Conservation (phyloP, 352 stramenopile genomes). For the Pythium dissimile region DNA sequence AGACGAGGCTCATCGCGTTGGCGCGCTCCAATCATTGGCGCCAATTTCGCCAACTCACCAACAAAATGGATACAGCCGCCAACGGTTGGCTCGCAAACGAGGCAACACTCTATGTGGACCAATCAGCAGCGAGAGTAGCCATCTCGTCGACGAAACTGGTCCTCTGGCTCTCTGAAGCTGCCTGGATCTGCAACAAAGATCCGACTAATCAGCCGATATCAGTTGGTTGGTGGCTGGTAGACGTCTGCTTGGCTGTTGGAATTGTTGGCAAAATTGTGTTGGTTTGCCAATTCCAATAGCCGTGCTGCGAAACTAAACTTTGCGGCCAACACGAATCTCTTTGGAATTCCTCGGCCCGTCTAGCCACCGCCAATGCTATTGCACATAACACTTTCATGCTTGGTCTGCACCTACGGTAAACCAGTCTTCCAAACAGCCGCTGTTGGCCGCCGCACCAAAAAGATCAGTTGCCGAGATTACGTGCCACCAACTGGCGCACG, state of each 20-base stretch:
- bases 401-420: no score
- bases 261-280: background rate
- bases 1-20: constrained; percentile 1
- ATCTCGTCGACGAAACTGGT: background rate
- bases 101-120: background rate
- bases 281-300: background rate
- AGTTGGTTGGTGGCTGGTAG: background rate
- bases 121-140: background rate
- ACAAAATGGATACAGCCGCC: background rate
- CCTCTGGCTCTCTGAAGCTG: background rate
- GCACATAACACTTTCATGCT: no score
- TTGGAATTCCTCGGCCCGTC: background rate
- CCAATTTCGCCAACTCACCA: constrained; percentile 7
- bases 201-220: background rate
- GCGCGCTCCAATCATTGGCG: background rate
- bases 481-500: background rate
- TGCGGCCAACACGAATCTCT: background rate
- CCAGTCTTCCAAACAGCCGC: background rate
- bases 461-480: background rate
- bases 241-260: background rate
- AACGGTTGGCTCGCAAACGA: background rate
- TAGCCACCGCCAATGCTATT: background rate
- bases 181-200: background rate
- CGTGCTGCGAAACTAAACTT: background rate
- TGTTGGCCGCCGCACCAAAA: background rate